Evolutionary conservation across 352 stramenopile genomes (phyloP).

Genomic region (Globisporangium parvum): DNA sequence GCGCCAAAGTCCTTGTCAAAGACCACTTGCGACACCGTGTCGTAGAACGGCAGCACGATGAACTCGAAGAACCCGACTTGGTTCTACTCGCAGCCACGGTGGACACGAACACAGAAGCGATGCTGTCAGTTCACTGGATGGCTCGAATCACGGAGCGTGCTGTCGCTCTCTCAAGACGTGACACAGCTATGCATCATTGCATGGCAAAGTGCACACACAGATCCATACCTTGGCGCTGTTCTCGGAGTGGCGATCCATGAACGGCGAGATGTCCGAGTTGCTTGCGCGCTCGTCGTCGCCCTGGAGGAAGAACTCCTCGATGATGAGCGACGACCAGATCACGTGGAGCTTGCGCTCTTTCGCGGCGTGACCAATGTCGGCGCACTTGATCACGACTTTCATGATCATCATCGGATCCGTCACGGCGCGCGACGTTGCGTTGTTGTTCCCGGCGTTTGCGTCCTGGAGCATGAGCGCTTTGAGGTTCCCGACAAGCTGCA

Average conservation of each 20-base stretch:
- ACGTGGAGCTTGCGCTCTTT: conserved; percentile 82
- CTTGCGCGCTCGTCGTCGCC: conserved; percentile 90
- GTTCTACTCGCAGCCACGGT: conserved; percentile 28
- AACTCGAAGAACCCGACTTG: conserved; percentile 87
- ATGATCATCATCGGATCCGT: conserved; percentile 85
- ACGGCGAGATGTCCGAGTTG: conserved; percentile 86
- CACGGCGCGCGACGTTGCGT: conserved; percentile 21
- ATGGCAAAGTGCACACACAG: too few species aligned
- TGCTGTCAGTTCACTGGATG: neutral
- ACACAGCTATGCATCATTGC: neutral
- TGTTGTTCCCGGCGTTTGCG: conserved; percentile 22
- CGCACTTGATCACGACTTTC: conserved; percentile 86
- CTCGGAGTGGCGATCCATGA: conserved; percentile 88
- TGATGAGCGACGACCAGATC: conserved; percentile 90
- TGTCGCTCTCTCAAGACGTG: too few species aligned
- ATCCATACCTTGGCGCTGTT: conserved; percentile 76
- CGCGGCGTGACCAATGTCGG: conserved; percentile 91
- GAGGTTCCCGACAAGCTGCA: conserved; percentile 71
- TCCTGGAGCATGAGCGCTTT: conserved; percentile 75
- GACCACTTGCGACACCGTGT: conserved; percentile 70
- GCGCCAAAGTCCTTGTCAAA: conserved; percentile 62
- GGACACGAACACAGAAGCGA: neutral
- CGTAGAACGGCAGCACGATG: conserved; percentile 78
- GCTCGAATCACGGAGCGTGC: neutral
- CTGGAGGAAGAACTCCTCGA: conserved; percentile 94